Conservation (phyloP, 2,329 filamentous ascomycete species). For the Tolypocladium inflatum region DNA sequence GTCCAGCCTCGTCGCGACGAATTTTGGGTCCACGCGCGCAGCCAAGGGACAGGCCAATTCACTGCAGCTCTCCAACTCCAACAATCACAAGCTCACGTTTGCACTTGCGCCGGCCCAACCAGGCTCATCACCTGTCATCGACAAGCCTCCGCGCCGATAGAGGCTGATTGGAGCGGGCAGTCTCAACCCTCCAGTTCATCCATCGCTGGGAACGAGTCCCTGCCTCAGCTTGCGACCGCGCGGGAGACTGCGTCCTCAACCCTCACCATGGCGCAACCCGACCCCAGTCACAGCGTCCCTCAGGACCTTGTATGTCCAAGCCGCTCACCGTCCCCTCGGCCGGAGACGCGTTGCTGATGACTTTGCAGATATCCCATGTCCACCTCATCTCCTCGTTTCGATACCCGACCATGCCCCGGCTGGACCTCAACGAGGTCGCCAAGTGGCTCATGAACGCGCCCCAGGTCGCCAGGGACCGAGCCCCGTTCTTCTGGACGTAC, state of each 20-base stretch:
- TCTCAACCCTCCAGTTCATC: neutral
- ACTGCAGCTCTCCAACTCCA: neutral
- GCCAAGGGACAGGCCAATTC: constrained; percentile 1
- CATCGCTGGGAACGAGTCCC: neutral
- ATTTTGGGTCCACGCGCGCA: constrained; percentile 23
- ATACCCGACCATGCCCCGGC: constrained; percentile 63
- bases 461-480: constrained; percentile 72
- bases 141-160: neutral
- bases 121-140: neutral
- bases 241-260: neutral
- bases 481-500: constrained; percentile 90
- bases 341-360: constrained; percentile 10
- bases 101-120: constrained; percentile 5
- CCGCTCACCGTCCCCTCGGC: neutral
- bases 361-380: constrained; percentile 66
- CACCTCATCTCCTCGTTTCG: constrained; percentile 79
- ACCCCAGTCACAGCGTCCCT: constrained; percentile 32
- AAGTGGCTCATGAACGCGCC: constrained; percentile 78
- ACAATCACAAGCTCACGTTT: neutral
- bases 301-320: constrained; percentile 28
- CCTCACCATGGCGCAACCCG: constrained; percentile 27
- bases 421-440: constrained; percentile 69
- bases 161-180: neutral
- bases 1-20: constrained; percentile 26
- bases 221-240: neutral